phyloP scores from a whole-genome alignment of 768 basidiomycete genomes.

The Amanita rubescens region DNA sequence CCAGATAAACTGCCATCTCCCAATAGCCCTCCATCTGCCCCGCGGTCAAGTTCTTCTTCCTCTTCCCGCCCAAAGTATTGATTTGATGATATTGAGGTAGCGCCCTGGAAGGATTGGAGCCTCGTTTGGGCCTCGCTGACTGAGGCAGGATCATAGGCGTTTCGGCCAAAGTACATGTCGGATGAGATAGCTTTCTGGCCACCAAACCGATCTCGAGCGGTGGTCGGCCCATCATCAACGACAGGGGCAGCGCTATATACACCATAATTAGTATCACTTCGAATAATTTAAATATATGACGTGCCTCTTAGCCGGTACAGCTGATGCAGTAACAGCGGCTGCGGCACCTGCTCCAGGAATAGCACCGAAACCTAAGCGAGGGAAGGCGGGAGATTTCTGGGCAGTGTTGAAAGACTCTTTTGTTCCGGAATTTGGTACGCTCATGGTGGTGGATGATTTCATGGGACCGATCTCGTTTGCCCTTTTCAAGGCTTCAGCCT shows the following conservation, averaged over 20 bases:
- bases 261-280: background rate
- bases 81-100: slow-evolving; percentile 88
- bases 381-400: slow-evolving; percentile 41
- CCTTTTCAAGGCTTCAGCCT: slow-evolving; percentile 44
- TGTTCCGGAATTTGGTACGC: slow-evolving; percentile 16
- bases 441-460: slow-evolving; percentile 15
- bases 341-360: slow-evolving; percentile 57
- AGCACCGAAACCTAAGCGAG: slow-evolving; percentile 80
- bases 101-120: slow-evolving; percentile 81
- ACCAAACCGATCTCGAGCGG: slow-evolving; percentile 88
- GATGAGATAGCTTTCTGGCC: slow-evolving; percentile 94
- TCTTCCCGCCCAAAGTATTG: slow-evolving; percentile 95
- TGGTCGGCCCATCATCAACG: slow-evolving; percentile 58
- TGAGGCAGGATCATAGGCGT: slow-evolving; percentile 71
- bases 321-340: slow-evolving; percentile 36
- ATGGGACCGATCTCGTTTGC: slow-evolving; percentile 31
- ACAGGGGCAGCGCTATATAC: slow-evolving; percentile 17
- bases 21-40: slow-evolving; percentile 26
- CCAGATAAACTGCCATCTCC: slow-evolving; percentile 56
- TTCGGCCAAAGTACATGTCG: slow-evolving; percentile 94
- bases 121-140: slow-evolving; percentile 74
- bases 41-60: slow-evolving; percentile 46
- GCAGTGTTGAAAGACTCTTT: slow-evolving; percentile 9
- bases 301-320: slow-evolving; percentile 25
- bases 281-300: background rate